Evolutionary conservation across 495 filamentous ascomycete genomes (phyloP), one percentile per base, ranked within the genome.

Genomic region (Penicillium malachiteum): DNA sequence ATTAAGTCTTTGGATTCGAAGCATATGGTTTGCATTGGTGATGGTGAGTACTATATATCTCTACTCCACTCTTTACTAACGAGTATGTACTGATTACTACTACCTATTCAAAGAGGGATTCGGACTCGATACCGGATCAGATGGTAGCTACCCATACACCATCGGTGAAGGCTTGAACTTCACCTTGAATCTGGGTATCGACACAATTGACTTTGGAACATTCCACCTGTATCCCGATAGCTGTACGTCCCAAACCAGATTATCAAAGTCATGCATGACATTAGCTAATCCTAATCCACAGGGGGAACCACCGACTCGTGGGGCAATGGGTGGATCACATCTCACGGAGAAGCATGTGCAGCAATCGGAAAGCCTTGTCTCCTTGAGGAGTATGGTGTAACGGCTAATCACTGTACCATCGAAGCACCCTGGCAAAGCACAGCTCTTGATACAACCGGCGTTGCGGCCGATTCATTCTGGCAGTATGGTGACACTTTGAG

Each of bases 21-120:
- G 37, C 87, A 89, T 63, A 81, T 90, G 75, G 84, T 90, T n/a
- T 83, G 82, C 0, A 73, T 84, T 45, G 86, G 87, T 18, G 86
- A 88, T 54, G 76, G 66, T 8, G 18, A 10, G 18, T 26, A n/a
- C n/a, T n/a, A 33, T 2, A 39, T 32, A 6, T 39, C 6, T 12
- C 18, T 0, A 41, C 7, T 41, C 7, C 11, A n/a, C 18, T 17
- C 26, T 21, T 9, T 4, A n/a, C 21, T 5, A 3, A 9, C 16
- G 18, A 17, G 14, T 4, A 26, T 26, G 1, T 26, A 44, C 21
- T 13, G 16, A 3, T 45, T 17, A 10, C 7, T 13, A 16, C 39
- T 53, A 44, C 5, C 32, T 50, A 14, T 40, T 1, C 12, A 13
- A 10, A 67, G 62, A 77, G 59, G 72, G 74, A 17, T 75, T 82